These are phyloP conservation scores for Sugiyamaella japonica DNA, from an alignment of 1,139 yeast species.

Conservation along the genomic window DNA sequence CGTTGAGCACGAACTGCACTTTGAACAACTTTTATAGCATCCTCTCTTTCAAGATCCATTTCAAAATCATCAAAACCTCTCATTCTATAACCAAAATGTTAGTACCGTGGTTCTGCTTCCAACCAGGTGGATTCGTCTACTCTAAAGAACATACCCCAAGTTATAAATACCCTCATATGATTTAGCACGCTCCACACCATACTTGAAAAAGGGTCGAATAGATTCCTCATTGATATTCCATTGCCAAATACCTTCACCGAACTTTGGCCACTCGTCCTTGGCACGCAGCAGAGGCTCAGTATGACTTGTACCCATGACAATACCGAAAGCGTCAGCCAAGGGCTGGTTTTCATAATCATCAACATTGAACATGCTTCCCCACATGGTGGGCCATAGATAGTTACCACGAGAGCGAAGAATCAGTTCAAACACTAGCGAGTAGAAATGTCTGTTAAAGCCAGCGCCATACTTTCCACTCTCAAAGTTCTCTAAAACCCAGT, in stretches of 20 bases:
- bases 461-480: constrained; percentile 22
- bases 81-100: constrained; percentile 21
- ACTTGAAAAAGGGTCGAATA: constrained; percentile 23
- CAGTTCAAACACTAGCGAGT: constrained; percentile 27
- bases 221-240: constrained; percentile 22
- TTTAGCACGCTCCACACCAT: constrained; percentile 26
- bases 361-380: constrained; percentile 27
- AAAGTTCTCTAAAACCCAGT: constrained; percentile 23
- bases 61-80: constrained; percentile 28
- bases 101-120: neutral
- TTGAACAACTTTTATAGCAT: constrained; percentile 22
- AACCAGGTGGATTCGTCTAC: too few relatives aligned
- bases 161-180: constrained; percentile 25
- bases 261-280: constrained; percentile 27
- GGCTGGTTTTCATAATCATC: constrained; percentile 25
- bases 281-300: constrained; percentile 29
- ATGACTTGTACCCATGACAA: constrained; percentile 29
- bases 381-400: constrained; percentile 29
- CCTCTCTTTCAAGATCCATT: constrained; percentile 24
- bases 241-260: constrained; percentile 28
- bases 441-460: constrained; percentile 23
- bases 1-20: constrained; percentile 24
- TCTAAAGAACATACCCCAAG: constrained; percentile 15
- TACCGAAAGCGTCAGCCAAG: constrained; percentile 27
- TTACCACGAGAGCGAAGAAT: constrained; percentile 26